A percentile compares a stretch with the other conserved stretches of the same genome.
Conservation (phyloP, 2,329 filamentous ascomycete species). For the Macrophomina phaseolina region DNA sequence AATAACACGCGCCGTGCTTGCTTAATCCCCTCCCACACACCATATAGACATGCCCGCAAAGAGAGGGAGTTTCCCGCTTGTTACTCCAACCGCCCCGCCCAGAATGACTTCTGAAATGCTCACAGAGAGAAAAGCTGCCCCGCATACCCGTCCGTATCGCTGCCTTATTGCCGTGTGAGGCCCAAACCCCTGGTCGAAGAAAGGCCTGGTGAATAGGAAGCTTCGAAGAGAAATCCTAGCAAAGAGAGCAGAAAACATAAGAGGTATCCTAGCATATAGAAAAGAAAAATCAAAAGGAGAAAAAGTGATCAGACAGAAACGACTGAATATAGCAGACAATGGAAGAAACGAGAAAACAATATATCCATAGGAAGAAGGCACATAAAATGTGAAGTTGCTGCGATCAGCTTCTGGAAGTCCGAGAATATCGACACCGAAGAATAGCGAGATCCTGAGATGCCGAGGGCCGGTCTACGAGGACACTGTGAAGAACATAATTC, state of each 20-base stretch:
- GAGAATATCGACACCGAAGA: constrained; percentile 20
- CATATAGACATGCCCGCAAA: constrained; percentile 22
- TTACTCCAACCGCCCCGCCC: constrained; percentile 20
- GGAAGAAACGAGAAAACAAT: background rate
- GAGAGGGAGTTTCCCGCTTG: constrained; percentile 8
- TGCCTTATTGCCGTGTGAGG: constrained; percentile 16
- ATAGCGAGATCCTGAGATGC: background rate
- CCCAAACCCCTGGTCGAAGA: constrained; percentile 8
- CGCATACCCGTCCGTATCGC: constrained; percentile 12
- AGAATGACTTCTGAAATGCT: constrained; percentile 17
- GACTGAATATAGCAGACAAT: constrained; percentile 4
- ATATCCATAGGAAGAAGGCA: constrained; percentile 10
- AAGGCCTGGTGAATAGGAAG: constrained; percentile 7
- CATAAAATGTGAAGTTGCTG: constrained; percentile 1
- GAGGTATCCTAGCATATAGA: constrained; percentile 15
- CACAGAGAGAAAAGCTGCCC: background rate
- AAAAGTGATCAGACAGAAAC: constrained; percentile 1
- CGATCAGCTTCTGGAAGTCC: constrained; percentile 4
- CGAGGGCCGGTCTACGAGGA: background rate
- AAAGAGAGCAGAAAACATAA: constrained; percentile 19
- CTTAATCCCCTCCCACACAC: background rate
- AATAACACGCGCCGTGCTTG: constrained; percentile 23
- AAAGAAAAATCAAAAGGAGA: background rate
- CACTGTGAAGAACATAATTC: background rate
- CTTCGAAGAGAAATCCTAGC: constrained; percentile 7